Percentiles rank a stretch among this genome's conserved stretches.
phyloP scores from a whole-genome alignment of 2,329 filamentous ascomycete species.

The Fusarium papillatum region DNA sequence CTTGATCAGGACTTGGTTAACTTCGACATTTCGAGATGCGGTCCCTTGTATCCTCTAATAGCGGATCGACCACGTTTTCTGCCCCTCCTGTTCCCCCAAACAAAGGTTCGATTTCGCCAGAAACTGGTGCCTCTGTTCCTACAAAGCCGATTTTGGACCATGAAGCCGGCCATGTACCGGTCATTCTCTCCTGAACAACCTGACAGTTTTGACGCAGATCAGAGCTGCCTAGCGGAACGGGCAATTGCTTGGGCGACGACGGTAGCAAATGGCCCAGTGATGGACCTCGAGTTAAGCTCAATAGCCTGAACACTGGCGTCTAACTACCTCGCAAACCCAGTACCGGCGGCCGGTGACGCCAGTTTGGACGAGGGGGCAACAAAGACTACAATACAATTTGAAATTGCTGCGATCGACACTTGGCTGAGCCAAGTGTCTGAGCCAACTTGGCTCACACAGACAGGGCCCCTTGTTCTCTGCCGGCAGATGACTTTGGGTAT shows the following conservation, averaged over 20 bases:
- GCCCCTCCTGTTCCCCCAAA: neutral
- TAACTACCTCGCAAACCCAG: neutral
- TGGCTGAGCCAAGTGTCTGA: neutral
- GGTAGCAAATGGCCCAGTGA: neutral
- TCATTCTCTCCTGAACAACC: neutral
- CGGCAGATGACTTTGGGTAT: neutral
- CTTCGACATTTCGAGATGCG: neutral
- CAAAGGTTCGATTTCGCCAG: neutral
- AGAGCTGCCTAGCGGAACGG: neutral
- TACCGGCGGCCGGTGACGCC: neutral
- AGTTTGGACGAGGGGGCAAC: neutral
- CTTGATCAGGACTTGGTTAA: neutral
- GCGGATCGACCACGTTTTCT: neutral
- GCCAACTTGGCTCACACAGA: neutral
- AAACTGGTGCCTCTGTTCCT: neutral
- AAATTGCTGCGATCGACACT: neutral
- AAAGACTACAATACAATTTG: neutral
- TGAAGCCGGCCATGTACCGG: neutral
- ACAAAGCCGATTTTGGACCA: neutral
- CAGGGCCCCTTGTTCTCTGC: neutral
- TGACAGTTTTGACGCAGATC: neutral
- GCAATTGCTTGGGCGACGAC: neutral
- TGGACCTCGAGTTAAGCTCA: neutral
- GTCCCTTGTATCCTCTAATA: neutral
- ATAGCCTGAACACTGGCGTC: neutral